These are phyloP conservation scores for Phytophthora litchii DNA, from an alignment of 352 stramenopile genomes.

Conservation along the genomic window DNA sequence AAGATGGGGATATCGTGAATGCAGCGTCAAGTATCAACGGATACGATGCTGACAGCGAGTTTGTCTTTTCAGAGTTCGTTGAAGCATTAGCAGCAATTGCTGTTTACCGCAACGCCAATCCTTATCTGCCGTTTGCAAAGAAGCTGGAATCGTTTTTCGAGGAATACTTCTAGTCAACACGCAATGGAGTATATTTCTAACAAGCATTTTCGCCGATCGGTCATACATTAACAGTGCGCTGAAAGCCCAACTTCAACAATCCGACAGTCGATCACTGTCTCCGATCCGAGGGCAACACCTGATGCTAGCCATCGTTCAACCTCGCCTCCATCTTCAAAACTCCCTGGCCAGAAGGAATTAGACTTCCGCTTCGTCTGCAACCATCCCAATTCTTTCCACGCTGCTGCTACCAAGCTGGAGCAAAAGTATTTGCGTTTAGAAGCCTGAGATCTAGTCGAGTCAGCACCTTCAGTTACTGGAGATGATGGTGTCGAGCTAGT, in stretches of 20 bases:
- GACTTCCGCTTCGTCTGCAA: conserved; percentile 67
- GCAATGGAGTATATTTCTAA: background rate
- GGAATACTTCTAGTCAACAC: conserved; percentile 60
- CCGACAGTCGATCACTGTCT: conserved; percentile 79
- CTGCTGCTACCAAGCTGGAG: conserved; percentile 79
- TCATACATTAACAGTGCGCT: conserved; percentile 34
- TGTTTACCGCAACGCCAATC: conserved; percentile 80
- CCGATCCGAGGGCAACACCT: conserved; percentile 51
- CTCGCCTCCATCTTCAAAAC: conserved; percentile 81
- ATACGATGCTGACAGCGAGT: conserved; percentile 70
- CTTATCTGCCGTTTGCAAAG: conserved; percentile 75
- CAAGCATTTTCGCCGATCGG: conserved; percentile 1
- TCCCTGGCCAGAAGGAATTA: conserved; percentile 86
- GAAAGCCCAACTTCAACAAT: conserved; percentile 83
- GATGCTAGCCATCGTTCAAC: conserved; percentile 62
- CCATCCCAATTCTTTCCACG: conserved; percentile 82
- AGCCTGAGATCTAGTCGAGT: conserved; percentile 16
- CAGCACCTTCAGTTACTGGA: conserved; percentile 2
- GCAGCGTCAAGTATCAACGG: conserved; percentile 44
- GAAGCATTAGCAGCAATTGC: conserved; percentile 75
- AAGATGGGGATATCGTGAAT: conserved; percentile 65
- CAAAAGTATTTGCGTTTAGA: conserved; percentile 86
- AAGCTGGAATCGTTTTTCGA: conserved; percentile 82
- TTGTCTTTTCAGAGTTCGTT: conserved; percentile 83
- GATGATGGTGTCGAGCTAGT: conserved; percentile 28